phyloP scores from a whole-genome alignment of 2,329 filamentous ascomycete species.

The Polytolypa hystricis region DNA sequence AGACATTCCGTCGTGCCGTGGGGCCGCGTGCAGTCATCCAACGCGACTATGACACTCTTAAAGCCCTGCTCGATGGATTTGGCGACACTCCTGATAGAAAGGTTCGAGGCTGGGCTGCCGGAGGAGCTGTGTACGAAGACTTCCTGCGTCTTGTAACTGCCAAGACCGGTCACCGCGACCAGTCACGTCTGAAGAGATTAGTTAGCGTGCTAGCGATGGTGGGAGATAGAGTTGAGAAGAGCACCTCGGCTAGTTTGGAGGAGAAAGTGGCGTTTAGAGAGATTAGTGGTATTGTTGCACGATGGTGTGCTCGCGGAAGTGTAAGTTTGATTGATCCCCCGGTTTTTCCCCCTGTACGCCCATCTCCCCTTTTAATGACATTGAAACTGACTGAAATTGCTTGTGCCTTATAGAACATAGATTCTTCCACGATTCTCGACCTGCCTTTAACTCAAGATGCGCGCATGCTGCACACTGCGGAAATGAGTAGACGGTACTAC shows the following conservation, averaged over 20 bases:
- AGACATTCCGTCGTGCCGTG: constrained; percentile 67
- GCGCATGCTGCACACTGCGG: constrained; percentile 57
- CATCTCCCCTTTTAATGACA: neutral
- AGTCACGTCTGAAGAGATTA: constrained; percentile 32
- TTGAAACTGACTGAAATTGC: neutral
- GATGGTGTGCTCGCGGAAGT: constrained; percentile 50
- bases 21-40: constrained; percentile 74
- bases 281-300: constrained; percentile 65
- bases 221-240: constrained; percentile 29
- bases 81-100: constrained; percentile 45
- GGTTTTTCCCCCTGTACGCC: neutral
- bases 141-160: constrained; percentile 42
- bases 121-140: constrained; percentile 68
- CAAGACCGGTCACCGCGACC: constrained; percentile 29
- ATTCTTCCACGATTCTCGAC: constrained; percentile 29
- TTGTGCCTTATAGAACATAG: constrained; percentile 18
- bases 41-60: constrained; percentile 62
- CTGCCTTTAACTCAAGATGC: constrained; percentile 57
- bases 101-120: constrained; percentile 64
- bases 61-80: constrained; percentile 61
- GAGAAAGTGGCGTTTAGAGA: constrained; percentile 68
- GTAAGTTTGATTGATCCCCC: constrained; percentile 31
- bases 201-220: constrained; percentile 37
- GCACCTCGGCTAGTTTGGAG: constrained; percentile 35
- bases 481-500: constrained; percentile 60